phyloP scores from a whole-genome alignment of 352 stramenopile species.

The Aphanomyces euteiches region DNA sequence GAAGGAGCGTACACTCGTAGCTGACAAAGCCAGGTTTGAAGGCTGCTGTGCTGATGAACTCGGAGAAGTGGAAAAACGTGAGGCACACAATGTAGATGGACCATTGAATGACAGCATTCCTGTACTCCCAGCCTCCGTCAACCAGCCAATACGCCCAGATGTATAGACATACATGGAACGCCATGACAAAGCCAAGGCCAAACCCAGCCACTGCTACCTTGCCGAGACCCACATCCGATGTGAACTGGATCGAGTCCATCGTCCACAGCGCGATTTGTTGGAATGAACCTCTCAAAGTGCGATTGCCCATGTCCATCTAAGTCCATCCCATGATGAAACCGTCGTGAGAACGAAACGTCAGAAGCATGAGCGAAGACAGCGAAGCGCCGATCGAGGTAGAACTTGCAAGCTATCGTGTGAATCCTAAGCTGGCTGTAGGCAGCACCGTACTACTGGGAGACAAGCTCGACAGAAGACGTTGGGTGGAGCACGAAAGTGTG shows the following conservation, averaged over 20 bases:
- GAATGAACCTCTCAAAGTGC: too few species aligned
- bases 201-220: constrained; percentile 73
- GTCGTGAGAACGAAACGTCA: too few species aligned
- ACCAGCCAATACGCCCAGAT: constrained; percentile 41
- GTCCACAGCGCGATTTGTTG: too few species aligned
- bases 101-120: constrained; percentile 50
- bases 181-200: constrained; percentile 66
- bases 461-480: neutral
- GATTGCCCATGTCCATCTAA: too few species aligned
- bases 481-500: constrained; percentile 40
- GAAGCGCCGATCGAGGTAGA: neutral
- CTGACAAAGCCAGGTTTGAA: constrained; percentile 73
- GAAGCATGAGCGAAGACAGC: neutral
- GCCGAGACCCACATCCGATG: constrained; percentile 66
- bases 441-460: constrained; percentile 23
- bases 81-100: constrained; percentile 70
- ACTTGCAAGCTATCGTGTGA: too few species aligned
- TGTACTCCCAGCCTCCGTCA: constrained; percentile 43
- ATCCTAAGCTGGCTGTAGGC: too few species aligned
- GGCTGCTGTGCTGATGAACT: constrained; percentile 78
- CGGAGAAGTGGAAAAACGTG: constrained; percentile 77
- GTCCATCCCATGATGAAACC: too few species aligned
- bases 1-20: constrained; percentile 63
- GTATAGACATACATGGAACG: constrained; percentile 52
- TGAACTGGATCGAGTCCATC: constrained; percentile 62